phyloP scores from a whole-genome alignment of 306 rosid species.

The Pachyrhizus erosus region DNA sequence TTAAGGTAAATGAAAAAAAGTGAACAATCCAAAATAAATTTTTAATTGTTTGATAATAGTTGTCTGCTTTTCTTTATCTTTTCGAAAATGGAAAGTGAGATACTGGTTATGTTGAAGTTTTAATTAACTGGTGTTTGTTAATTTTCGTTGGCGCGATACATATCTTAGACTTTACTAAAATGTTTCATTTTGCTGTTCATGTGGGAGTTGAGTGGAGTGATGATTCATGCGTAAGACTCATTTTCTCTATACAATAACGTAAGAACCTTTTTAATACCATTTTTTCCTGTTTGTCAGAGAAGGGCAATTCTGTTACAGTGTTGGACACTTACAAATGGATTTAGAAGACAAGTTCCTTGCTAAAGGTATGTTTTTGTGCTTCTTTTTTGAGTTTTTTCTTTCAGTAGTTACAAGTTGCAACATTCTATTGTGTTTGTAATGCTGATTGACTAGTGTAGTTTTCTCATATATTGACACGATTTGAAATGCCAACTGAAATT shows the following conservation, averaged over 20 bases:
- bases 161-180: neutral
- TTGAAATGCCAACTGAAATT: neutral
- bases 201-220: neutral
- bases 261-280: slow-evolving; percentile 2
- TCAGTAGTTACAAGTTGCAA: slow-evolving; percentile 23
- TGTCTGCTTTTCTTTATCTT: neutral
- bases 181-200: slow-evolving; percentile 3
- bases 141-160: slow-evolving; percentile 27
- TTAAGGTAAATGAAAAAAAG: slow-evolving; percentile 3
- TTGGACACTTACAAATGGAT: slow-evolving; percentile 57
- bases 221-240: neutral
- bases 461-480: slow-evolving; percentile 14
- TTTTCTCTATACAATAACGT: neutral
- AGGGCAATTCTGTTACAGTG: slow-evolving; percentile 43
- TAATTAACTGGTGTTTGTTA: slow-evolving; percentile 11
- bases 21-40: neutral
- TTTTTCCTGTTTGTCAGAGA: slow-evolving; percentile 44
- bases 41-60: slow-evolving; percentile 12
- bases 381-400: slow-evolving; percentile 10
- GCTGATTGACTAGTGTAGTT: slow-evolving; percentile 1
- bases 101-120: neutral
- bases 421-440: slow-evolving; percentile 21
- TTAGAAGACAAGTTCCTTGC: slow-evolving; percentile 68
- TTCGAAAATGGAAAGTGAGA: slow-evolving; percentile 8
- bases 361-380: slow-evolving; percentile 63